These are phyloP conservation scores for Diaporthe nobilis DNA, from an alignment of 2,329 filamentous ascomycete genomes.

Conservation along the genomic window DNA sequence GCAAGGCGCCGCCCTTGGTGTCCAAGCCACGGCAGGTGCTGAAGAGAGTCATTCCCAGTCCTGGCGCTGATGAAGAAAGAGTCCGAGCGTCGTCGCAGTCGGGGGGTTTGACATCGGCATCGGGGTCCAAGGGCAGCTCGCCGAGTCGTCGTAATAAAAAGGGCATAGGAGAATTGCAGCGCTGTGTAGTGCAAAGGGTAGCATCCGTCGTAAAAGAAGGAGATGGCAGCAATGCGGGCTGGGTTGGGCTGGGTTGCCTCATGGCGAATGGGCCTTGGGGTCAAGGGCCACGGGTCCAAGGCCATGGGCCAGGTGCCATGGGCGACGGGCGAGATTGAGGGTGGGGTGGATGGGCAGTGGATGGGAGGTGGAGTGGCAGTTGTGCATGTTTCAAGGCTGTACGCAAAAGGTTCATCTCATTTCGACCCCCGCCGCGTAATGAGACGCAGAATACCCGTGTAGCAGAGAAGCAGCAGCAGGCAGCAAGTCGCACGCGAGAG, in stretches of 20 bases:
- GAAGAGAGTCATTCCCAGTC: conserved; percentile 24
- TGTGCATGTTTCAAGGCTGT: conserved; percentile 26
- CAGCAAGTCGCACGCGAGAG: conserved; percentile 19
- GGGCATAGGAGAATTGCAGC: background rate
- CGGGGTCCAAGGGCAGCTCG: background rate
- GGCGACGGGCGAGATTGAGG: background rate
- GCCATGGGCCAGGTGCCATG: background rate
- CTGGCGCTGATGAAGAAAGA: conserved; percentile 24
- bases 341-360: conserved; percentile 1
- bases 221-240: conserved; percentile 27
- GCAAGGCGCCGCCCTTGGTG: conserved; percentile 8
- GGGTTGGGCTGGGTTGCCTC: conserved; percentile 23
- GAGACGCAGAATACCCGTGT: conserved; percentile 30
- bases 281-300: background rate
- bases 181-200: background rate
- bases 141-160: background rate
- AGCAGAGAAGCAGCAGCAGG: background rate
- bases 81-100: conserved; percentile 13
- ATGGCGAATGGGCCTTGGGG: background rate
- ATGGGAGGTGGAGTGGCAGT: conserved; percentile 14
- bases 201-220: conserved; percentile 12
- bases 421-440: conserved; percentile 34
- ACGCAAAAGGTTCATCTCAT: conserved; percentile 34
- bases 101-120: background rate
- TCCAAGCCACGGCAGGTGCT: conserved; percentile 21